These are phyloP conservation scores for Tephrocybe sp. DNA, from an alignment of 768 basidiomycete genomes.

Conservation along the genomic window DNA sequence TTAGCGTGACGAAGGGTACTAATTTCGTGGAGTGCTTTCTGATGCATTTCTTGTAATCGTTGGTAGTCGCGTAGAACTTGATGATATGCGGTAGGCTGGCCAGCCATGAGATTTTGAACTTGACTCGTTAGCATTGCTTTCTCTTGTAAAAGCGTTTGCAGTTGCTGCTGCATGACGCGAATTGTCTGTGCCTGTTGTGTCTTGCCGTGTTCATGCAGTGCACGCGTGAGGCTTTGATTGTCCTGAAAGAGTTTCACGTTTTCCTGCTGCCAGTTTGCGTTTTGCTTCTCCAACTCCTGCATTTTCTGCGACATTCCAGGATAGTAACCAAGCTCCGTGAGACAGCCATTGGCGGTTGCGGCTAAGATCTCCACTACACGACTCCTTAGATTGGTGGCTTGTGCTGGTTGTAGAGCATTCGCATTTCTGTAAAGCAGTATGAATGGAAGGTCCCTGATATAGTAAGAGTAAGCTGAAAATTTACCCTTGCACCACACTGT, in stretches of 20 bases:
- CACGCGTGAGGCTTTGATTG: conserved; percentile 29
- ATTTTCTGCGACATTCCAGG: conserved; percentile 39
- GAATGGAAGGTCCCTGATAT: neutral
- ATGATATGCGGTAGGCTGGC: conserved; percentile 15
- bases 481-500: conserved; percentile 6
- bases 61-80: conserved; percentile 20
- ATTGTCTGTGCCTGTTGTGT: conserved; percentile 21
- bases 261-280: conserved; percentile 31
- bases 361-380: conserved; percentile 44
- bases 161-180: conserved; percentile 21
- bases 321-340: conserved; percentile 46
- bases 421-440: conserved; percentile 4
- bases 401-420: conserved; percentile 4
- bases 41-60: conserved; percentile 12
- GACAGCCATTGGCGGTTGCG: conserved; percentile 42
- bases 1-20: conserved; percentile 15
- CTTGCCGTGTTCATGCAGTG: conserved; percentile 21
- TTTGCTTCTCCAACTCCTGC: conserved; percentile 30
- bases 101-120: conserved; percentile 16
- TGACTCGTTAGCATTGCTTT: conserved; percentile 14
- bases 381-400: conserved; percentile 25
- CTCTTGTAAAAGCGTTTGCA: conserved; percentile 19
- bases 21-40: conserved; percentile 20
- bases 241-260: conserved; percentile 39
- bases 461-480: neutral